phyloP scores from a whole-genome alignment of 768 basidiomycete species.

The Cystofilobasidium bisporidii region DNA sequence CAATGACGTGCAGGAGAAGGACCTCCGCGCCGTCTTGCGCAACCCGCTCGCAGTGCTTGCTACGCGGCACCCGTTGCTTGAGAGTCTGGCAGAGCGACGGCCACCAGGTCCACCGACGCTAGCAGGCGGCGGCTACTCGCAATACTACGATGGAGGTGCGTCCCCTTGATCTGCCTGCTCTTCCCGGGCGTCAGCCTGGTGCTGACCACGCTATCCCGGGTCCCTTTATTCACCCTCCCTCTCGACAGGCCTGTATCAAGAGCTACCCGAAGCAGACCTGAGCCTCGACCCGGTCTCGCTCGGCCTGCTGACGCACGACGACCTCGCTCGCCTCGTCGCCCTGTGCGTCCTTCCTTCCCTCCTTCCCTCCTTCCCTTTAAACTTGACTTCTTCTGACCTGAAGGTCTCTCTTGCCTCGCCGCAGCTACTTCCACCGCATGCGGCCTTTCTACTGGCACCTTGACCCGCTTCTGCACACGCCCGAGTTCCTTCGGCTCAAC shows the following conservation, averaged over 20 bases:
- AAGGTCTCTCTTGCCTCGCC: too few species aligned
- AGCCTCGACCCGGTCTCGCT: not conserved
- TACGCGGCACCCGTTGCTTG: too few species aligned
- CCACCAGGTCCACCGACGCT: not conserved
- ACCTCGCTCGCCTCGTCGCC: not conserved
- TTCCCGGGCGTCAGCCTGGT: too few species aligned
- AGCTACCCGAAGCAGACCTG: not conserved
- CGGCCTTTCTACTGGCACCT: slow-evolving; percentile 85
- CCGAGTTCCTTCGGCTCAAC: slow-evolving; percentile 64
- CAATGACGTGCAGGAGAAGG: not conserved
- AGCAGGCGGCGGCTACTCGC: too few species aligned
- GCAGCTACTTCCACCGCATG: slow-evolving; percentile 61
- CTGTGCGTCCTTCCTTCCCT: too few species aligned
- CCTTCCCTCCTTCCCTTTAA: too few species aligned
- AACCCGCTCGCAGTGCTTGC: not conserved
- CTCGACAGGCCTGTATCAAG: not conserved
- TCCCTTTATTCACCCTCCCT: too few species aligned
- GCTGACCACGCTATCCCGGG: too few species aligned
- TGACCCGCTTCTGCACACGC: slow-evolving; percentile 75
- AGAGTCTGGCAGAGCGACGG: too few species aligned
- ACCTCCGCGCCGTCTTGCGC: not conserved
- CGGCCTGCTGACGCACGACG: not conserved
- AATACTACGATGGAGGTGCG: too few species aligned
- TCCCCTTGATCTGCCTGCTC: too few species aligned
- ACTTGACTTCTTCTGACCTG: too few species aligned